These are phyloP conservation scores for Diaporthe citrichinensis DNA, from an alignment of 2,329 filamentous ascomycete genomes.

Conservation along the genomic window DNA sequence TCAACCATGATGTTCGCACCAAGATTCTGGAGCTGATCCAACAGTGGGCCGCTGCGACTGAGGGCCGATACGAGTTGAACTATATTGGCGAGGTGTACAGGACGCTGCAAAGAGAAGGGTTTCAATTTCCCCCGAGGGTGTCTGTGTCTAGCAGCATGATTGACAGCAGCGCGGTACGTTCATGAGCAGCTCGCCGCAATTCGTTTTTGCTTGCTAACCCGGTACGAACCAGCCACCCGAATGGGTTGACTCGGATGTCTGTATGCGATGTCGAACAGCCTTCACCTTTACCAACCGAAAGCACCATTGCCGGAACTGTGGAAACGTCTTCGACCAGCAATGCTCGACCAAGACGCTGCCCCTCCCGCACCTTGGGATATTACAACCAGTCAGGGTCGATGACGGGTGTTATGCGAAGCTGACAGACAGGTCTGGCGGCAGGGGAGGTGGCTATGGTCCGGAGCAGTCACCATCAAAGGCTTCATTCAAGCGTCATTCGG, in stretches of 20 bases:
- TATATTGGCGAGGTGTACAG: slow-evolving; percentile 93
- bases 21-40: slow-evolving; percentile 97
- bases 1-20: slow-evolving; percentile 87
- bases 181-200: background rate
- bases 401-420: slow-evolving; percentile 95
- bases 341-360: slow-evolving; percentile 92
- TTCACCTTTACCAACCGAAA: slow-evolving; percentile 99
- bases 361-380: slow-evolving; percentile 91
- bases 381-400: slow-evolving; percentile 92
- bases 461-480: slow-evolving; percentile 63
- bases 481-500: slow-evolving; percentile 71
- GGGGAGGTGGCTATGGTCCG: slow-evolving; percentile 48
- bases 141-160: slow-evolving; percentile 97
- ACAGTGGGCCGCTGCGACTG: slow-evolving; percentile 90
- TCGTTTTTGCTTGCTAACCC: slow-evolving; percentile 22
- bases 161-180: slow-evolving; percentile 87
- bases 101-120: slow-evolving; percentile 86
- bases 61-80: slow-evolving; percentile 83
- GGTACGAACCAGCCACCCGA: slow-evolving; percentile 81
- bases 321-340: slow-evolving; percentile 95
- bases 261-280: slow-evolving; percentile 94
- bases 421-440: slow-evolving; percentile 77
- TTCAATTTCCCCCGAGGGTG: slow-evolving; percentile 87
- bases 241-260: slow-evolving; percentile 98
- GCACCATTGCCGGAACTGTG: slow-evolving; percentile 98